Evolutionary conservation across 192 early-diverging fungal species (phyloP).

Genomic region (Coemansia biformis): DNA sequence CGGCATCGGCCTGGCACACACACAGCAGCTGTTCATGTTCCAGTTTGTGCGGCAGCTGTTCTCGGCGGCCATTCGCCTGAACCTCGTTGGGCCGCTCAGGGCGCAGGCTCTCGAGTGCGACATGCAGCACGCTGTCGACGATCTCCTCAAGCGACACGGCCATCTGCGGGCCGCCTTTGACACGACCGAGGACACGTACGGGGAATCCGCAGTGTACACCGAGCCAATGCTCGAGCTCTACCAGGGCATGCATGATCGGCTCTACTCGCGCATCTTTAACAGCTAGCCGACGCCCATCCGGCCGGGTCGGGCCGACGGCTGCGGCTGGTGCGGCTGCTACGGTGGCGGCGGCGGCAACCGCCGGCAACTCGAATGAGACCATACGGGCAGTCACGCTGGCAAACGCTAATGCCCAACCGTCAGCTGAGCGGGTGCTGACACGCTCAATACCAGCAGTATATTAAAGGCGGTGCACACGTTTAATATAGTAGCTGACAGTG

Average conservation of each 20-base stretch:
- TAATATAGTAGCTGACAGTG: too few relatives aligned
- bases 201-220: conserved; percentile 53
- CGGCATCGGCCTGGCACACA: conserved; percentile 51
- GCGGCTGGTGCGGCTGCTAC: too few relatives aligned
- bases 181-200: conserved; percentile 31
- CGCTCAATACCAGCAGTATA: too few relatives aligned
- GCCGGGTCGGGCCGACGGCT: too few relatives aligned
- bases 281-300: too few relatives aligned
- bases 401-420: not conserved
- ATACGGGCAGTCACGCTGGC: too few relatives aligned
- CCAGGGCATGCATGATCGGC: conserved; percentile 71
- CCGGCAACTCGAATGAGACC: too few relatives aligned
- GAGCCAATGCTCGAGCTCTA: conserved; percentile 67
- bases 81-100: conserved; percentile 83
- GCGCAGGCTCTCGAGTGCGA: conserved; percentile 71
- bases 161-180: conserved; percentile 28
- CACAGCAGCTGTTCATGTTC: conserved; percentile 73
- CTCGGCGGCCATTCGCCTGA: conserved; percentile 82
- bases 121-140: conserved; percentile 51
- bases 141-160: conserved; percentile 52
- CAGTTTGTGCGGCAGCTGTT: conserved; percentile 80
- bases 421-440: too few relatives aligned
- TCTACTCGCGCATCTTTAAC: conserved; percentile 74
- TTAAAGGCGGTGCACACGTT: too few relatives aligned
- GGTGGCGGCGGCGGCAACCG: too few relatives aligned